phyloP scores from a whole-genome alignment of 805 yeast genomes.

The Candida awuae region DNA sequence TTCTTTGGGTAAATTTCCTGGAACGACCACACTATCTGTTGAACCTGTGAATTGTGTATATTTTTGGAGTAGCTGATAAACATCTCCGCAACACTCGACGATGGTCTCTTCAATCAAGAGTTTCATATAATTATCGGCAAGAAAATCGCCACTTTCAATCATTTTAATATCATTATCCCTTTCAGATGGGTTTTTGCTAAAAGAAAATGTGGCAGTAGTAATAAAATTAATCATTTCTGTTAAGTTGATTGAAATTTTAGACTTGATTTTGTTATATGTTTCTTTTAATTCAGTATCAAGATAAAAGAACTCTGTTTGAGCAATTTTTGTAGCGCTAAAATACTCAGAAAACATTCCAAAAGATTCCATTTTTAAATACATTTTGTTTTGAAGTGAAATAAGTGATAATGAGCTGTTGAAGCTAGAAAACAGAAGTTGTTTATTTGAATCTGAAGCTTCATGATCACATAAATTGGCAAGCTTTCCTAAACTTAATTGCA shows the following conservation, averaged over 20 bases:
- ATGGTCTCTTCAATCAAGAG: too few relatives aligned
- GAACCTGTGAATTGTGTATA: too few relatives aligned
- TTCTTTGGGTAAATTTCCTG: too few relatives aligned
- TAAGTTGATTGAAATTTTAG: background rate
- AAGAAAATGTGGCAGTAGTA: background rate
- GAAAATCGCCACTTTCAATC: background rate
- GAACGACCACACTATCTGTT: background rate
- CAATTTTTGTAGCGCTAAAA: background rate
- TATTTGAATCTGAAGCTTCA: too few relatives aligned
- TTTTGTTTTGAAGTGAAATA: constrained; percentile 3
- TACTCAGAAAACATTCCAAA: background rate
- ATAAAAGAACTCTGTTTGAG: background rate
- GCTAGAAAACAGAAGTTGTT: background rate
- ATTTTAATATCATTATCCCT: background rate
- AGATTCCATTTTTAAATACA: background rate
- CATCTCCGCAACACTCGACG: too few relatives aligned
- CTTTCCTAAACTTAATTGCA: constrained; percentile 67
- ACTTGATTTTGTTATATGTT: background rate
- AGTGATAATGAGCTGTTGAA: constrained; percentile 1
- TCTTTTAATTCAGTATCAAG: background rate
- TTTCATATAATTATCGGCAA: too few relatives aligned
- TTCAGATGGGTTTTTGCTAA: background rate
- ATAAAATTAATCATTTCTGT: constrained; percentile 5
- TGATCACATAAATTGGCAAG: constrained; percentile 38
- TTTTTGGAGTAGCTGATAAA: too few relatives aligned